phyloP scores from a whole-genome alignment of 2,329 filamentous ascomycete genomes.

The Penicillium corylophilum region DNA sequence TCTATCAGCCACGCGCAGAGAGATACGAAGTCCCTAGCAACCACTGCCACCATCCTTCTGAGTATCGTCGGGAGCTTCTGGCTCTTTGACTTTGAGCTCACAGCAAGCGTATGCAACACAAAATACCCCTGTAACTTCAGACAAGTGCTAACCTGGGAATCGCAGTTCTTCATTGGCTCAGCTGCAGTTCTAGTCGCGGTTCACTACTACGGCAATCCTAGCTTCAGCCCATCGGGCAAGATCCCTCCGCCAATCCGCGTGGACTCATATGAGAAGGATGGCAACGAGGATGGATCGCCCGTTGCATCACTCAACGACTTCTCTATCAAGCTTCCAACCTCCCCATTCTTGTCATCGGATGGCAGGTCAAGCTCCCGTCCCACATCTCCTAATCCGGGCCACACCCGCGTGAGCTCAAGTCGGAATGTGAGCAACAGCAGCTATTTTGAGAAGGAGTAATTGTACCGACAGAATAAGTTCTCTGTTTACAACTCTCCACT shows the following conservation, averaged over 20 bases:
- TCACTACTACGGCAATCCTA: constrained; percentile 74
- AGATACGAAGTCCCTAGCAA: constrained; percentile 91
- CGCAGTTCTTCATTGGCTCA: constrained; percentile 78
- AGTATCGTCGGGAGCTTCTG: constrained; percentile 82
- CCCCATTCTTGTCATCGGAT: constrained; percentile 47
- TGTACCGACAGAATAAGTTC: constrained; percentile 7
- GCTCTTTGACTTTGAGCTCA: constrained; percentile 79
- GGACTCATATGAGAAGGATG: constrained; percentile 74
- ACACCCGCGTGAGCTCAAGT: constrained; percentile 42
- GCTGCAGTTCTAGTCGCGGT: constrained; percentile 75
- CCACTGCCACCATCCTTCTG: constrained; percentile 85
- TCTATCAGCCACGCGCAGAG: constrained; percentile 83
- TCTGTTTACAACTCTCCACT: background rate
- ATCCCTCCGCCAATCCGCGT: constrained; percentile 56
- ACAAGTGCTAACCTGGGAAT: constrained; percentile 13
- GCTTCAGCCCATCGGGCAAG: constrained; percentile 34
- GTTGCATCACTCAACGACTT: constrained; percentile 42
- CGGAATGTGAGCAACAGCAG: constrained; percentile 34
- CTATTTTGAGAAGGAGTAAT: constrained; percentile 40
- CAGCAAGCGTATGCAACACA: constrained; percentile 61
- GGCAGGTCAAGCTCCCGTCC: constrained; percentile 55
- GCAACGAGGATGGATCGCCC: constrained; percentile 42
- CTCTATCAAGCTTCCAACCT: constrained; percentile 47
- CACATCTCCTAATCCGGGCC: constrained; percentile 51
- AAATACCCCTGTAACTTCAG: background rate